A percentile compares a stretch with the other conserved stretches of the same genome.
Evolutionary conservation across 805 yeast species (phyloP).

Genomic region (Candida insectalens): DNA sequence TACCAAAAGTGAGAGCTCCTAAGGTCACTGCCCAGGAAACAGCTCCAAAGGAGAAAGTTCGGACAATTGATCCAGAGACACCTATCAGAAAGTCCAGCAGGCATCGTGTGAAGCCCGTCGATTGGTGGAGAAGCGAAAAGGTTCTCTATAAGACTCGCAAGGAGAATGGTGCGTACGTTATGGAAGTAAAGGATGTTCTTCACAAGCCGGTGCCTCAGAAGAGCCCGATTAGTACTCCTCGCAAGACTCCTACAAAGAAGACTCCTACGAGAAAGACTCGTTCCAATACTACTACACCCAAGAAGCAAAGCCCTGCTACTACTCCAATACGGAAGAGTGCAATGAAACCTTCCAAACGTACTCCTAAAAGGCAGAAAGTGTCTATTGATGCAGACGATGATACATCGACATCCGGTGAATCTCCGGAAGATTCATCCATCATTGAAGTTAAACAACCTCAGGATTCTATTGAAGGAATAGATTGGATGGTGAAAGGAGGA

Average conservation of each 20-base stretch:
- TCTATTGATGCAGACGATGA: no score
- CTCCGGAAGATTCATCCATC: slow-evolving; percentile 1
- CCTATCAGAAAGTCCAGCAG: slow-evolving; percentile 58
- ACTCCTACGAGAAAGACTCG: no score
- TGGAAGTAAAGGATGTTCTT: slow-evolving; percentile 49
- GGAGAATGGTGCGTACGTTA: slow-evolving; percentile 41
- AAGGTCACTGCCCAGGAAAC: slow-evolving; percentile 10
- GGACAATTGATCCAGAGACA: no score
- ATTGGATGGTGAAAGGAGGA: slow-evolving; percentile 38
- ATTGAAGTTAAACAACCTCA: slow-evolving; percentile 1
- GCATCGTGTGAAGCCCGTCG: slow-evolving; percentile 59
- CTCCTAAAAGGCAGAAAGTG: background rate
- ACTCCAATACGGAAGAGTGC: no score
- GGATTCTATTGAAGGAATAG: slow-evolving; percentile 28
- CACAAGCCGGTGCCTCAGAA: slow-evolving; percentile 29
- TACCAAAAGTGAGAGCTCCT: background rate
- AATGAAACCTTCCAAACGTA: no score
- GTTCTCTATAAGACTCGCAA: slow-evolving; percentile 42
- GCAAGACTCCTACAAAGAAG: background rate
- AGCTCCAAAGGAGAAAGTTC: slow-evolving; percentile 3
- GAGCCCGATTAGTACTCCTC: background rate
- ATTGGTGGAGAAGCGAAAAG: slow-evolving; percentile 78
- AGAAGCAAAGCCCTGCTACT: background rate
- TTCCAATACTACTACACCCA: no score
- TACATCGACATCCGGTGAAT: background rate